Evolutionary conservation across 1,284 basidiomycete species (phyloP), one percentile per base, ranked within the genome.

Genomic region (Malassezia globosa): DNA sequence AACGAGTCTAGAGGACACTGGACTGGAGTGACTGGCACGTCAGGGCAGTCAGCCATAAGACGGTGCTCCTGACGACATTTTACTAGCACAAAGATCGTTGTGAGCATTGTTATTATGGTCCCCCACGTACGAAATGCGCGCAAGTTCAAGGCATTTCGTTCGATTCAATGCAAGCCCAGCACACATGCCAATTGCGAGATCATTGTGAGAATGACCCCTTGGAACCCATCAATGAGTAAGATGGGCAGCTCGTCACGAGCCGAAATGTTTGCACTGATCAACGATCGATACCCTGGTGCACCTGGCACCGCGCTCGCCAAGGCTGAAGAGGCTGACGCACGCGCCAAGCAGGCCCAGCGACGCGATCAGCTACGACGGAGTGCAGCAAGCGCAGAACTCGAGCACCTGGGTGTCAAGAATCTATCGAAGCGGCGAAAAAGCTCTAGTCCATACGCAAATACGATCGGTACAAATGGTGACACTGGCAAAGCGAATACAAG

Each of bases 241-340:
- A 7, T 37, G 24, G 49, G 46, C 19, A 34, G 43, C 16, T 42
- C 29, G 11, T 46, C 49, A 8, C 49, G 49, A 18, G 31, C 33
- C 14, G 49, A 51, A 25, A 18, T 51, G 31, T 64, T 61, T 45
- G 58, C 62, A 24, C 57, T 66, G 37, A 56, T 59, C 31, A 66
- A 68, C 51, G 64, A 68, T 25, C 61, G 65, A 13, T 66, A 64
- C 26, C 60, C 63, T 7, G 62, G 65, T 22, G 65, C 61, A 23
- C 62, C 63, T 5, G 62, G 63, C 18, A 64, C 63, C 0, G 61
- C 61, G 1, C 54, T 63, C 18, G 60, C 60, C 34, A 55, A 58
- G 24, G 63, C 60, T 8, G 54, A 58, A 13, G 62, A 66, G 36
- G 62, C 56, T 22, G 56, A 55, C 4, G 49, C 54, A 16, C 60